Evolutionary conservation across 164 flowering plant species (phyloP), one percentile per base, ranked within the genome.

Genomic region (Brasenia schreberi): DNA sequence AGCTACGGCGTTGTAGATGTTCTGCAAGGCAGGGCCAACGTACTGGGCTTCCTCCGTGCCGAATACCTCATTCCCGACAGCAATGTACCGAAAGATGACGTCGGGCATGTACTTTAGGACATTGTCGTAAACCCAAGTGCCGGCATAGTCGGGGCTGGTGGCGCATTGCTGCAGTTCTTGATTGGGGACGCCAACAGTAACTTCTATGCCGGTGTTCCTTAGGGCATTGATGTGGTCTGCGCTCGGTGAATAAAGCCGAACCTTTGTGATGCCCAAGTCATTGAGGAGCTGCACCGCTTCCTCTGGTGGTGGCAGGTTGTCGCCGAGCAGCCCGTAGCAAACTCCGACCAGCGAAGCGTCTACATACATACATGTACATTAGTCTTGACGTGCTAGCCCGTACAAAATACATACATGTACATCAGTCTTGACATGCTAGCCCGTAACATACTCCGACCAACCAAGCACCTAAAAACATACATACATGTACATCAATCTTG

Each of bases 21-120:
- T 74, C 43, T 63, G 44, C 19, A 70, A 64, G 0, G 73, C 70
- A 7, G 67, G 69, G 5, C 67, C 64, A 3, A 71, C 67, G 19
- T 4, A 59, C 33, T 56, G 62, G 4, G 74, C 58, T 3, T 10
- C 10, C 5, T 19, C 14, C 14, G 71, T 69, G 0, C 72, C 67
- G 11, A 72, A 66, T n/a, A 61, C 66, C 65, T 75, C 75, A 60
- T 72, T 72, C 5, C 78, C 78, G 18, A 67, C 75, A 10, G 63
- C 39, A 14, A 75, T 56, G 44, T 75, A 69, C 6, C 49, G 53
- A 49, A 75, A 65, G 14, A 10, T 65, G 42, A 75, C 75, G 27
- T 69, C 63, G 4, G 65, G 58, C 27, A 23, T 23, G 42, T 59
- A 64, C 0, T 44, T 5, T 23, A 14, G 19, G 39, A 75, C 56